Percentiles rank a stretch among this genome's conserved stretches.
Conservation (phyloP, 495 filamentous ascomycete species). For the Penicillium dipodomyicola region DNA sequence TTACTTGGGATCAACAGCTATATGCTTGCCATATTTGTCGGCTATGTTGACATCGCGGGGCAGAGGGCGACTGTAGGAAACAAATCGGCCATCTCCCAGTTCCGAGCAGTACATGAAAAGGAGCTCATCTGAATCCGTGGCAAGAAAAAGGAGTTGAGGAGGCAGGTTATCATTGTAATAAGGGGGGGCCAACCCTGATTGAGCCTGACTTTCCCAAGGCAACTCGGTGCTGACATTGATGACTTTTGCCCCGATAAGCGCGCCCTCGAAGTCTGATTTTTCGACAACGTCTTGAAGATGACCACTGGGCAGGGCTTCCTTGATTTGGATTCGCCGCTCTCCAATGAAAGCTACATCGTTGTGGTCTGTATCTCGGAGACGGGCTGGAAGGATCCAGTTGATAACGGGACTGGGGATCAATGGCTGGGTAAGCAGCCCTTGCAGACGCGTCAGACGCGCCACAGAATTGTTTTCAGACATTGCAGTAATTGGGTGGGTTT, state of each 20-base stretch:
- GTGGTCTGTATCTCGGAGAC: constrained; percentile 61
- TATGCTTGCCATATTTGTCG: constrained; percentile 66
- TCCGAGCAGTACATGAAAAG: constrained; percentile 66
- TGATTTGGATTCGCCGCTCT: constrained; percentile 64
- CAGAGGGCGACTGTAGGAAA: constrained; percentile 55
- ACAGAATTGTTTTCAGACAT: not conserved
- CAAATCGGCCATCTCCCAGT: constrained; percentile 51
- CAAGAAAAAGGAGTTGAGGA: constrained; percentile 73
- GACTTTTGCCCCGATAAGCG: constrained; percentile 48
- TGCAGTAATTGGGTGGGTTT: not conserved
- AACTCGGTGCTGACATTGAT: constrained; percentile 36
- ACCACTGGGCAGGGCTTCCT: constrained; percentile 55
- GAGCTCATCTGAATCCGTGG: constrained; percentile 64
- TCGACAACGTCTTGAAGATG: constrained; percentile 67
- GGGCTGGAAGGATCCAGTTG: constrained; percentile 76
- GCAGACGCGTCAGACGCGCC: not conserved
- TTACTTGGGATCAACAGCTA: constrained; percentile 78
- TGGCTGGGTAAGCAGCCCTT: constrained; percentile 73
- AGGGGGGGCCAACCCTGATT: not conserved
- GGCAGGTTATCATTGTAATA: constrained; percentile 46
- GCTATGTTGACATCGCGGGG: constrained; percentile 54
- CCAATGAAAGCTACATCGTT: constrained; percentile 93
- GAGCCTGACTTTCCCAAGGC: constrained; percentile 33
- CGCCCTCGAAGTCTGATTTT: constrained; percentile 72
- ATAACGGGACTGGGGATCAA: constrained; percentile 71